Conservation (phyloP, 208 protist genomes). For the Trypanosoma lewisi region DNA sequence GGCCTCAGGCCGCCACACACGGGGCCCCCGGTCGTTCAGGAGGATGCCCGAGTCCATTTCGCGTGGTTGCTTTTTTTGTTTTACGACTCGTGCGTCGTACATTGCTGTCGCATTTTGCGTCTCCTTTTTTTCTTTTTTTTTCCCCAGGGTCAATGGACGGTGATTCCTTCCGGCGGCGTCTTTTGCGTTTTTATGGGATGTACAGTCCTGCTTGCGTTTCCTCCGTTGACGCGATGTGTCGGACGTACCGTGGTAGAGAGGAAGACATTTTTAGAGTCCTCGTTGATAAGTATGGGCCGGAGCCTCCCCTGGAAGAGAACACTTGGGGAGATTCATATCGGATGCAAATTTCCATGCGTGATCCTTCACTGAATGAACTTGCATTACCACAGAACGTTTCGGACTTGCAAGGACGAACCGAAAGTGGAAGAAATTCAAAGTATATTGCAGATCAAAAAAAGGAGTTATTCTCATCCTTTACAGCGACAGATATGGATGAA, state of each 20-base stretch:
- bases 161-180: constrained; percentile 21
- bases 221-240: constrained; percentile 23
- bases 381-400: background rate
- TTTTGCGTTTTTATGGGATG: constrained; percentile 23
- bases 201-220: constrained; percentile 27
- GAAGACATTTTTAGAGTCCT: constrained; percentile 32
- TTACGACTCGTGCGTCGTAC: background rate
- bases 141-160: constrained; percentile 28
- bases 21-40: too few species aligned
- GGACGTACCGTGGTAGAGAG: constrained; percentile 28
- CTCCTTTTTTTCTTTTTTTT: constrained; percentile 14
- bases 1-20: too few species aligned
- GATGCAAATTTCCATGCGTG: background rate
- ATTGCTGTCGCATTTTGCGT: background rate
- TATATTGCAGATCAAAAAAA: background rate
- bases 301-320: constrained; percentile 7
- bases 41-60: background rate
- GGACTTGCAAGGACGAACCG: background rate
- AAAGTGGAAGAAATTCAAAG: background rate
- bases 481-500: background rate
- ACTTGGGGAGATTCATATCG: background rate
- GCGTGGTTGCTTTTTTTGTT: background rate
- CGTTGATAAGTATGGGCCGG: constrained; percentile 37
- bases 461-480: background rate
- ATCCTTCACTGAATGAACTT: background rate